phyloP scores from a whole-genome alignment of 2,329 filamentous ascomycete species.

The Trichoderma afroharzianum region DNA sequence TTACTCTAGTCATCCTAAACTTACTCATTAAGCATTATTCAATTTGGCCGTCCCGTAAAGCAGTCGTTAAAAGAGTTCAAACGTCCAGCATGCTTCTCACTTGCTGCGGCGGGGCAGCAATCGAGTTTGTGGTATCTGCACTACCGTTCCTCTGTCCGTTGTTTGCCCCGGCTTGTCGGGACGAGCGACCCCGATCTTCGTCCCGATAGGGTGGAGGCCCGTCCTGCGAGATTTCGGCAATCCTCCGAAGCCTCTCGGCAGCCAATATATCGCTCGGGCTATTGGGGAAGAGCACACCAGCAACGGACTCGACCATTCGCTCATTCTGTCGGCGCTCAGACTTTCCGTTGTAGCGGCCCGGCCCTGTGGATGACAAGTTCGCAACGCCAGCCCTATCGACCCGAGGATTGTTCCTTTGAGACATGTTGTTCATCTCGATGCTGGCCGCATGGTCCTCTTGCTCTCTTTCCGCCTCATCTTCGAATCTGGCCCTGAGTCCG shows the following conservation, averaged over 20 bases:
- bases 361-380: conserved; percentile 26
- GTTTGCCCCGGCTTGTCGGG: conserved; percentile 27
- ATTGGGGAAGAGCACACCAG: conserved; percentile 49
- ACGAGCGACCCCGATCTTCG: conserved; percentile 24
- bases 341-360: conserved; percentile 37
- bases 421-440: conserved; percentile 39
- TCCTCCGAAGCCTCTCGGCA: conserved; percentile 32
- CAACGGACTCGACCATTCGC: conserved; percentile 40
- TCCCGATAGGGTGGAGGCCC: conserved; percentile 43
- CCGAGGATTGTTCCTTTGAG: conserved; percentile 29
- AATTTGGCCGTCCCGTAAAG: background rate
- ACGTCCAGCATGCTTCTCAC: conserved; percentile 58
- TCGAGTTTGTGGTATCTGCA: conserved; percentile 44
- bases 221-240: conserved; percentile 41
- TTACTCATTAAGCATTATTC: background rate
- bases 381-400: conserved; percentile 30
- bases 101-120: conserved; percentile 49
- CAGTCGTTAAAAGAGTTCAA: conserved; percentile 26
- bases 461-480: conserved; percentile 35
- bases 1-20: background rate
- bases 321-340: conserved; percentile 45
- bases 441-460: conserved; percentile 25
- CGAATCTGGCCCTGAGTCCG: conserved; percentile 40
- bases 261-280: conserved; percentile 36
- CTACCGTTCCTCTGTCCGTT: conserved; percentile 43